Percentiles rank a stretch among this genome's conserved stretches.
phyloP scores from a whole-genome alignment of 202 grass and related monocot species.

The Panicum hallii region DNA sequence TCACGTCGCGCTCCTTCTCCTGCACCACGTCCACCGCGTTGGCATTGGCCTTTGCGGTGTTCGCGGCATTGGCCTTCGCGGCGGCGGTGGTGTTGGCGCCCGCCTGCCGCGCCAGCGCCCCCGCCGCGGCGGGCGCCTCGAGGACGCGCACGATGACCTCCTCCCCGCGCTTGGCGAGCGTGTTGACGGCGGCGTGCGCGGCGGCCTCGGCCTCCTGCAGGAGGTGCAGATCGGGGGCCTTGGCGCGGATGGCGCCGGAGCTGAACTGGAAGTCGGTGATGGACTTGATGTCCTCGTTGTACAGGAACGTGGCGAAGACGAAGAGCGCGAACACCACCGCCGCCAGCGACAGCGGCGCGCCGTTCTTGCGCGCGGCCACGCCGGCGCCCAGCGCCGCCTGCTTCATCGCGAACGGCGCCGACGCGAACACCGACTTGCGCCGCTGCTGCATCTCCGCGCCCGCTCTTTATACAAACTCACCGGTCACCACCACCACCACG shows the following conservation, averaged over 20 bases:
- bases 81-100: background rate
- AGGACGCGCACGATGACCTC: conserved; percentile 60
- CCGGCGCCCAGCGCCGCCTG: conserved; percentile 73
- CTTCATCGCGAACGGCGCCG: conserved; percentile 76
- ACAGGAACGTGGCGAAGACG: conserved; percentile 86
- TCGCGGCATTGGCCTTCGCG: background rate
- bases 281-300: conserved; percentile 97
- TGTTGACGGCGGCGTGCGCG: conserved; percentile 59
- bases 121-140: conserved; percentile 31
- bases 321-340: conserved; percentile 75
- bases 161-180: conserved; percentile 53
- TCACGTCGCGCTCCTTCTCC: conserved; percentile 84
- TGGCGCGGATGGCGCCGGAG: conserved; percentile 54
- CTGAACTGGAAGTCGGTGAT: conserved; percentile 89
- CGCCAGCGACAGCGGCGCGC: conserved; percentile 71
- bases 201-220: conserved; percentile 67
- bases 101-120: background rate
- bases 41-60: background rate
- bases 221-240: conserved; percentile 58
- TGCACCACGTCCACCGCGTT: conserved; percentile 45
- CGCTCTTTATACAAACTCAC: conserved; percentile 39
- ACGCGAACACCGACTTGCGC: conserved; percentile 74
- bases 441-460: conserved; percentile 74
- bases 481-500: background rate
- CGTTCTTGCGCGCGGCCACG: conserved; percentile 65